Conservation (phyloP, 2,329 filamentous ascomycete genomes). For the Colletotrichum tabaci region DNA sequence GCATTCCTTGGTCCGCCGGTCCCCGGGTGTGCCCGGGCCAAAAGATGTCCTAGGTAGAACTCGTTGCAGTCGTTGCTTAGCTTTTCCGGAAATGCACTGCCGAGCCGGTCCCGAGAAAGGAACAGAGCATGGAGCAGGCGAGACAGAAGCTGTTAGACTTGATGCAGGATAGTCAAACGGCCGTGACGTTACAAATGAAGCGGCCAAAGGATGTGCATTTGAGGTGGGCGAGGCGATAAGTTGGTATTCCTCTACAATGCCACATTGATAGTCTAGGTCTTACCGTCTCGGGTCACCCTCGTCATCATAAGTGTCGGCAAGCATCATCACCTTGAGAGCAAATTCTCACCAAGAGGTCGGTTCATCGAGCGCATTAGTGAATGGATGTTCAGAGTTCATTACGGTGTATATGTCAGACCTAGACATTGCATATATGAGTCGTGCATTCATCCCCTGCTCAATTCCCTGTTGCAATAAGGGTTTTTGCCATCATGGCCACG, state of each 20-base stretch:
- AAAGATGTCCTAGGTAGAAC: slow-evolving; percentile 71
- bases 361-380: no score
- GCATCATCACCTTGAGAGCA: no score
- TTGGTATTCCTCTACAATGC: no score
- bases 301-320: no score
- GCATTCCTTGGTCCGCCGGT: slow-evolving; percentile 63
- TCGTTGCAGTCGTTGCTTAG: slow-evolving; percentile 60
- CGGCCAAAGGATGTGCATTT: slow-evolving; percentile 3
- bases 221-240: slow-evolving; percentile 2
- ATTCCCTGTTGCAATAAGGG: neutral
- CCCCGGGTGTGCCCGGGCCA: slow-evolving; percentile 66
- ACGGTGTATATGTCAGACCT: neutral
- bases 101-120: neutral
- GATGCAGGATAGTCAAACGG: slow-evolving; percentile 2
- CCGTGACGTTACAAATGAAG: slow-evolving; percentile 12
- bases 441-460: neutral
- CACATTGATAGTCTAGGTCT: no score
- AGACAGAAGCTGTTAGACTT: neutral
- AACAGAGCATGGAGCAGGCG: neutral
- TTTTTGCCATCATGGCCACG: neutral
- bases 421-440: neutral
- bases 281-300: no score
- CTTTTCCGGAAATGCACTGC: slow-evolving; percentile 49
- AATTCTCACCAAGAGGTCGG: no score
- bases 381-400: no score